These are phyloP conservation scores for Cladobotryum protrusum DNA, from an alignment of 2,329 filamentous ascomycete genomes.

Conservation along the genomic window DNA sequence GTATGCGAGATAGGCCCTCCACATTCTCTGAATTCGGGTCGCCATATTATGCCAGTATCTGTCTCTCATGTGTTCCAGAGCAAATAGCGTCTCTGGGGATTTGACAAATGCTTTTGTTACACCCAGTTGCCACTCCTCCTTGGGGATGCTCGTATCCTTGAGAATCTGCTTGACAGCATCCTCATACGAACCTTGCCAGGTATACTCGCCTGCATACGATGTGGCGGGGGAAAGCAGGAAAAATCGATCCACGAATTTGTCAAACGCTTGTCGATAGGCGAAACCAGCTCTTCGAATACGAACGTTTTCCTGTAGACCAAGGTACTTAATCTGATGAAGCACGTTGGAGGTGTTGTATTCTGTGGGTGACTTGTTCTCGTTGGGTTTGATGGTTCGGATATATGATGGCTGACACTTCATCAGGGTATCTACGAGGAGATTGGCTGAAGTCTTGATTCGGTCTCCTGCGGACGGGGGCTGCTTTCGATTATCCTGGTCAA, in stretches of 20 bases:
- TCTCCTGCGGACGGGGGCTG: slow-evolving; percentile 92
- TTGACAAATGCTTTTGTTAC: slow-evolving; percentile 98
- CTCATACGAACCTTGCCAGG: slow-evolving; percentile 83
- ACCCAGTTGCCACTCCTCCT: slow-evolving; percentile 95
- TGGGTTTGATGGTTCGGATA: slow-evolving; percentile 98
- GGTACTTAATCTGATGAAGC: slow-evolving; percentile 96
- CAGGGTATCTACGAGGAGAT: slow-evolving; percentile 86
- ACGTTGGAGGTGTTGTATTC: slow-evolving; percentile 93
- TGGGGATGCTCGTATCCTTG: slow-evolving; percentile 91
- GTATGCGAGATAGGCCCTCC: slow-evolving; percentile 93
- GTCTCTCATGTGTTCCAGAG: slow-evolving; percentile 94
- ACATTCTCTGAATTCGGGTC: slow-evolving; percentile 91
- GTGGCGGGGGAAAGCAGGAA: slow-evolving; percentile 91
- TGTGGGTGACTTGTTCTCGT: slow-evolving; percentile 93
- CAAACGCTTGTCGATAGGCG: slow-evolving; percentile 92
- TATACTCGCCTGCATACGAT: slow-evolving; percentile 95
- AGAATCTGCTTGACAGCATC: slow-evolving; percentile 87
- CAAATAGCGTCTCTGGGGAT: slow-evolving; percentile 92
- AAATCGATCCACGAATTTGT: slow-evolving; percentile 97
- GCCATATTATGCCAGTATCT: slow-evolving; percentile 99
- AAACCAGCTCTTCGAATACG: slow-evolving; percentile 94
- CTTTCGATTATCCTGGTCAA: slow-evolving; percentile 92
- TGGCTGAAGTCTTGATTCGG: slow-evolving; percentile 91
- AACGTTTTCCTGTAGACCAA: slow-evolving; percentile 98
- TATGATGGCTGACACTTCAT: slow-evolving; percentile 98